Conservation (phyloP, 2,329 filamentous ascomycete genomes). For the Arachnomyces sp. region DNA sequence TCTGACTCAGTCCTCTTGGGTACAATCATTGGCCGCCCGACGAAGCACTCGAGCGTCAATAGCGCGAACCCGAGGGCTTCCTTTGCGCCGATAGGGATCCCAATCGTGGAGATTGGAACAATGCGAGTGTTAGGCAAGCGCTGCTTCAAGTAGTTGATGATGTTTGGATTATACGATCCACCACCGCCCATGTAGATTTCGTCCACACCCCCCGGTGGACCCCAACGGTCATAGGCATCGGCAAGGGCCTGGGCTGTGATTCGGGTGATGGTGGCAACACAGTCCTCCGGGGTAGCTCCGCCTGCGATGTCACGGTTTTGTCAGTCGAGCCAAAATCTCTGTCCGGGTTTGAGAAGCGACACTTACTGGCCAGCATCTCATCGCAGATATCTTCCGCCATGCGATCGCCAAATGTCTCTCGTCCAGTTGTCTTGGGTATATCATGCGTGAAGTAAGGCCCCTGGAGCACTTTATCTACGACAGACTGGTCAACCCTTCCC, state of each 20-base stretch:
- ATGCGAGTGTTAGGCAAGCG: constrained; percentile 44
- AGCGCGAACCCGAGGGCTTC: constrained; percentile 55
- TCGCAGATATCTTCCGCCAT: too few species aligned
- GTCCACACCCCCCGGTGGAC: constrained; percentile 39
- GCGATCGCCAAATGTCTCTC: constrained; percentile 54
- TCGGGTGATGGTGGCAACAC: constrained; percentile 52
- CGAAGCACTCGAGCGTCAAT: constrained; percentile 54
- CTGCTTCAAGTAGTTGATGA: constrained; percentile 45
- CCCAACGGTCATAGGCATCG: constrained; percentile 43
- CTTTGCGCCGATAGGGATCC: constrained; percentile 51
- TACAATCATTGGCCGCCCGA: constrained; percentile 49
- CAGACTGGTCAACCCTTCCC: constrained; percentile 43
- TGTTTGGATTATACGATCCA: constrained; percentile 52
- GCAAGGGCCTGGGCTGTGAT: constrained; percentile 55
- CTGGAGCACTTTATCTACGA: constrained; percentile 47
- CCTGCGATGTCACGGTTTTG: constrained; percentile 37
- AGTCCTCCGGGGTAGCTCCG: constrained; percentile 44
- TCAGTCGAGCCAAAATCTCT: constrained; percentile 46
- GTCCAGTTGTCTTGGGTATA: constrained; percentile 52
- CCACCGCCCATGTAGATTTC: constrained; percentile 58
- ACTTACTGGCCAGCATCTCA: too few species aligned
- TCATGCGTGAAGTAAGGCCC: constrained; percentile 45
- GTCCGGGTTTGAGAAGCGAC: too few species aligned
- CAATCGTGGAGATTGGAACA: constrained; percentile 50
- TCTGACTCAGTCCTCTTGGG: constrained; percentile 49